These are phyloP conservation scores for Phytopythium mirpurense DNA, from an alignment of 352 stramenopile genomes.

Conservation along the genomic window DNA sequence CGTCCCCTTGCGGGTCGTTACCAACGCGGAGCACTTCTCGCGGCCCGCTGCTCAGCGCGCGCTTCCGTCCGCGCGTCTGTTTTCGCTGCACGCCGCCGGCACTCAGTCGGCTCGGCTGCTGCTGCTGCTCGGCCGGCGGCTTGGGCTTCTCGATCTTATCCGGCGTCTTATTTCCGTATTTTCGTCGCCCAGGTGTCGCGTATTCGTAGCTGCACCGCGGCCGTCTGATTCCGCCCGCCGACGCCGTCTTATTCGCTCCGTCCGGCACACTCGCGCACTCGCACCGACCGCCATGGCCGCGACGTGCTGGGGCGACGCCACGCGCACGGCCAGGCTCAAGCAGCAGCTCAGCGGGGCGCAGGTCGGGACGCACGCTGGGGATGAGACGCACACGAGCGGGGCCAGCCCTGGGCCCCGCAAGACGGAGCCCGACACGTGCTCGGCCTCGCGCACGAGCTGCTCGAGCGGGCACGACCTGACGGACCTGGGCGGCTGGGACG, in stretches of 20 bases:
- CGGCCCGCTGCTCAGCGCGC: not conserved
- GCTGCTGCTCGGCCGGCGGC: not conserved
- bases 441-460: slow-evolving; percentile 33
- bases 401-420: not conserved
- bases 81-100: not conserved
- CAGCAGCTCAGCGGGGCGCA: slow-evolving; percentile 6
- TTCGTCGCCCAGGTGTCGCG: slow-evolving; percentile 1
- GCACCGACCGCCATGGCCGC: not conserved
- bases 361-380: not conserved
- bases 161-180: slow-evolving; percentile 2
- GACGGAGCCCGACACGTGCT: slow-evolving; percentile 28
- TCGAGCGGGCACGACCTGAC: slow-evolving; percentile 29
- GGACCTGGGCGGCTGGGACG: slow-evolving; percentile 28
- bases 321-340: slow-evolving; percentile 30
- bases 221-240: too few relatives aligned
- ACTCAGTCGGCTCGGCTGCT: not conserved
- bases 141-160: too few relatives aligned
- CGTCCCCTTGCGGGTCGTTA: not conserved
- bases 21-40: not conserved
- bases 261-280: not conserved
- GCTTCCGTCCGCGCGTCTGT: slow-evolving; percentile 2
- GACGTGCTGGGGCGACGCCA: slow-evolving; percentile 29
- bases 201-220: too few relatives aligned
- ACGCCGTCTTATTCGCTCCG: too few relatives aligned
- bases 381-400: too few relatives aligned